Percentiles rank a stretch among this genome's conserved stretches.
Evolutionary conservation across 352 stramenopile genomes (phyloP).

Genomic region (Pythium sukuiense): DNA sequence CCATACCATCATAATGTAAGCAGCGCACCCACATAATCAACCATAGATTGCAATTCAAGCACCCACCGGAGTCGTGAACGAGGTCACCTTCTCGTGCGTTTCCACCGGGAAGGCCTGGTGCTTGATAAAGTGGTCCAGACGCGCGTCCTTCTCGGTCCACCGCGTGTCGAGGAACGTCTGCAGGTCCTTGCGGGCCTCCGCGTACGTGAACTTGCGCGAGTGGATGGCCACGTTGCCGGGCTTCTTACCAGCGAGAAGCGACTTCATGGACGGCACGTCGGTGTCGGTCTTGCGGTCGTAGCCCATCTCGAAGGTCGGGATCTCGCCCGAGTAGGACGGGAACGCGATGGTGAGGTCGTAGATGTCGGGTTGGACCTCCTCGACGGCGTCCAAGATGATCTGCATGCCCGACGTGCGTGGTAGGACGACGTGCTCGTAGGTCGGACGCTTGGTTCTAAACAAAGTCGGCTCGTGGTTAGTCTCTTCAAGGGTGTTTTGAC

Average conservation of each 20-base stretch:
- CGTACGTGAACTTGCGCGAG: constrained; percentile 59
- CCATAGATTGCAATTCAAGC: not conserved
- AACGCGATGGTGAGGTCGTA: constrained; percentile 94
- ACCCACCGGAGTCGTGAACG: constrained; percentile 34
- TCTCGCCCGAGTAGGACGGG: constrained; percentile 79
- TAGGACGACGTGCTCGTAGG: constrained; percentile 91
- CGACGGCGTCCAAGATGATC: constrained; percentile 89
- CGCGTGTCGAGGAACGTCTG: constrained; percentile 65
- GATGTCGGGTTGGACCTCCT: constrained; percentile 86
- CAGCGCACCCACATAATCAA: no score
- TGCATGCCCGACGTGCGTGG: constrained; percentile 91
- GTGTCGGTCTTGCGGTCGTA: constrained; percentile 83
- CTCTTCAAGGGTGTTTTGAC: no score
- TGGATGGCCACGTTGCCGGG: constrained; percentile 56
- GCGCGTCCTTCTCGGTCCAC: constrained; percentile 78
- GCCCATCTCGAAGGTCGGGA: constrained; percentile 89
- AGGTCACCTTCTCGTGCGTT: constrained; percentile 17
- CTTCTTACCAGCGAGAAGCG: constrained; percentile 56
- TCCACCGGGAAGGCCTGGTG: constrained; percentile 52
- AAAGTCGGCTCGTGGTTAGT: constrained; percentile 14
- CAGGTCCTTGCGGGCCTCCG: constrained; percentile 50
- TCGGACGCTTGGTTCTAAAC: constrained; percentile 64
- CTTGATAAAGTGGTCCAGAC: constrained; percentile 74
- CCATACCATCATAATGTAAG: no score
- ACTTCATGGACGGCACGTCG: constrained; percentile 83